Evolutionary conservation across 2,329 filamentous ascomycete genomes (phyloP).

Genomic region (Nannizzia gypsea): DNA sequence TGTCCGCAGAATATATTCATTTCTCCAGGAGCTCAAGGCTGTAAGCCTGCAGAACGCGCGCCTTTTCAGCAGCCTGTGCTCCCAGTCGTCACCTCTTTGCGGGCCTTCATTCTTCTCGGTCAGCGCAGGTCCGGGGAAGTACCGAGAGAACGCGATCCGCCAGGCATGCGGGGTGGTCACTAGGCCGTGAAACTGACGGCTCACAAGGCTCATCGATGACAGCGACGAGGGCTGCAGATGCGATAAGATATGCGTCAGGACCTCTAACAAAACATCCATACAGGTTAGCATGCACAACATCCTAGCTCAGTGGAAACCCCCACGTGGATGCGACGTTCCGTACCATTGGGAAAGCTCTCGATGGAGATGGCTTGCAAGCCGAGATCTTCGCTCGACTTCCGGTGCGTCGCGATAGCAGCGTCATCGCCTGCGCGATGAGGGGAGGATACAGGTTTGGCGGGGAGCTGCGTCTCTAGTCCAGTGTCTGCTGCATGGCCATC

Average conservation of each 20-base stretch:
- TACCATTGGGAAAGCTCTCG: conserved; percentile 69
- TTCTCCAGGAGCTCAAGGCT: conserved; percentile 80
- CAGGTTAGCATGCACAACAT: conserved; percentile 3
- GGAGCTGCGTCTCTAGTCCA: conserved; percentile 10
- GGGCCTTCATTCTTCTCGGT: conserved; percentile 33
- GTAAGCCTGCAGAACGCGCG: conserved; percentile 75
- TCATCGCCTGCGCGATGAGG: conserved; percentile 45
- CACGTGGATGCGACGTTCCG: conserved; percentile 13
- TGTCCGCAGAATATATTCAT: conserved; percentile 84
- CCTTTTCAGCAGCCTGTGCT: conserved; percentile 55
- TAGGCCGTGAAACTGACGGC: conserved; percentile 70
- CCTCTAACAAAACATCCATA: conserved; percentile 49
- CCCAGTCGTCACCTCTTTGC: conserved; percentile 39
- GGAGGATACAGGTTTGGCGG: conserved; percentile 30
- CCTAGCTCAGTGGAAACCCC: conserved; percentile 5
- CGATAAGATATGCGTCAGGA: conserved; percentile 81
- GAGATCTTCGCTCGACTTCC: conserved; percentile 22
- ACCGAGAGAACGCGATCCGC: conserved; percentile 83
- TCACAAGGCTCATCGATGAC: conserved; percentile 71
- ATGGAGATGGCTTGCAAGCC: conserved; percentile 31
- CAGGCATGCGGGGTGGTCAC: conserved; percentile 88
- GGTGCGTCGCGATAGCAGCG: conserved; percentile 30
- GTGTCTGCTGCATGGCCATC: background rate
- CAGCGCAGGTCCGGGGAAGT: conserved; percentile 66
- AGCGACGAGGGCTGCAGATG: conserved; percentile 79